Conservation (phyloP, 2,329 filamentous ascomycete genomes). For the Periconia digitata region DNA sequence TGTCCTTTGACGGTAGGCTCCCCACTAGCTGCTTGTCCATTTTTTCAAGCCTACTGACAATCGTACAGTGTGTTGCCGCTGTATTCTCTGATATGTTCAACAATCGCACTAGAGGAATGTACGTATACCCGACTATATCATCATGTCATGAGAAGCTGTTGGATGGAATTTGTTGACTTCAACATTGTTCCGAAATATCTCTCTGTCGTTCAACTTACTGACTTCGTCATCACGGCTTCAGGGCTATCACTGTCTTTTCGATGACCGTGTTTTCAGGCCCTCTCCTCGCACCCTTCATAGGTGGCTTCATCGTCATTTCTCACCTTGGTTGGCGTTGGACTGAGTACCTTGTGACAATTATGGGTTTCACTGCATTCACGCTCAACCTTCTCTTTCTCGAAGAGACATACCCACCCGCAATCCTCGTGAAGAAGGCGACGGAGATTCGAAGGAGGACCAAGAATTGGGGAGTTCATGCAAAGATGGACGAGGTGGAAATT, state of each 20-base stretch:
- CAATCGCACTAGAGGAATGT: constrained; percentile 45
- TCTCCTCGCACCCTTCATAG: constrained; percentile 56
- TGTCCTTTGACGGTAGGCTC: constrained; percentile 54
- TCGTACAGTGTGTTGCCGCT: constrained; percentile 49
- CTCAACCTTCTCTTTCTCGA: constrained; percentile 57
- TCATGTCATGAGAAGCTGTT: no score
- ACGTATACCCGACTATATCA: no score
- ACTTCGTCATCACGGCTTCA: no score
- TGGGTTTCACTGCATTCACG: constrained; percentile 55
- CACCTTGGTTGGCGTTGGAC: constrained; percentile 59
- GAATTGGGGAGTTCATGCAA: constrained; percentile 65
- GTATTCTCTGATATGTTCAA: constrained; percentile 60
- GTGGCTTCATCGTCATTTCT: constrained; percentile 56
- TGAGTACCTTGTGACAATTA: constrained; percentile 57
- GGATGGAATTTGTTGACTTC: no score
- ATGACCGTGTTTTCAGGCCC: constrained; percentile 57
- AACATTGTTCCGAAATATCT: no score
- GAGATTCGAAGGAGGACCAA: constrained; percentile 58
- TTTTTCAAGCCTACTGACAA: constrained; percentile 35
- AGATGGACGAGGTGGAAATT: constrained; percentile 56
- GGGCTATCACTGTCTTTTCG: constrained; percentile 54
- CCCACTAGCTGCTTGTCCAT: background rate
- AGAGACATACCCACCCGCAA: constrained; percentile 61
- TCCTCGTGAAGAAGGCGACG: constrained; percentile 58
- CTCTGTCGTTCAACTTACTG: no score